Evolutionary conservation across 164 flowering plant genomes (phyloP).

Genomic region (Stephania cephalantha): DNA sequence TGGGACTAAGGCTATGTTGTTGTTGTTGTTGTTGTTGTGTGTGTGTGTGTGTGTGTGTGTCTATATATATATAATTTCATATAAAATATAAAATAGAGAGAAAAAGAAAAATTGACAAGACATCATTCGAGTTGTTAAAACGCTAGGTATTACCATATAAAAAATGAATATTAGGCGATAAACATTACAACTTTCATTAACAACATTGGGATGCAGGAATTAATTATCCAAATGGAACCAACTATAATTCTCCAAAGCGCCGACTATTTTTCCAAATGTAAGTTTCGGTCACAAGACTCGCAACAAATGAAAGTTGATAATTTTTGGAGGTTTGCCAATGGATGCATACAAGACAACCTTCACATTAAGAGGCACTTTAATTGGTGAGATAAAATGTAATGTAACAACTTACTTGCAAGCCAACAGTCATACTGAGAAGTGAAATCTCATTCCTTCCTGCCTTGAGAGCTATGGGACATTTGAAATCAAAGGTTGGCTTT

Average conservation of each 20-base stretch:
- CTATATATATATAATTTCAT: too few species aligned
- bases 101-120: neutral
- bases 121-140: neutral
- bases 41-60: too few species aligned
- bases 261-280: neutral
- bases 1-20: too few species aligned
- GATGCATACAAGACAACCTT: neutral
- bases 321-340: neutral
- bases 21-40: too few species aligned
- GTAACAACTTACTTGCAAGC: conserved; percentile 56
- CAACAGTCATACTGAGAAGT: conserved; percentile 91
- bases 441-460: conserved; percentile 87
- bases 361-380: neutral
- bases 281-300: neutral
- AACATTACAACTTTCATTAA: neutral
- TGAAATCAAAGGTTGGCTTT: conserved; percentile 41
- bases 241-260: neutral
- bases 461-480: conserved; percentile 56
- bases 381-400: conserved; percentile 1
- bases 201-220: neutral
- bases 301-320: neutral
- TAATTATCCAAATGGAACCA: neutral
- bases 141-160: neutral
- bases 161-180: neutral
- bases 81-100: too few species aligned